phyloP scores from a whole-genome alignment of 2,329 filamentous ascomycete genomes.

The Xylariaceae sp. region DNA sequence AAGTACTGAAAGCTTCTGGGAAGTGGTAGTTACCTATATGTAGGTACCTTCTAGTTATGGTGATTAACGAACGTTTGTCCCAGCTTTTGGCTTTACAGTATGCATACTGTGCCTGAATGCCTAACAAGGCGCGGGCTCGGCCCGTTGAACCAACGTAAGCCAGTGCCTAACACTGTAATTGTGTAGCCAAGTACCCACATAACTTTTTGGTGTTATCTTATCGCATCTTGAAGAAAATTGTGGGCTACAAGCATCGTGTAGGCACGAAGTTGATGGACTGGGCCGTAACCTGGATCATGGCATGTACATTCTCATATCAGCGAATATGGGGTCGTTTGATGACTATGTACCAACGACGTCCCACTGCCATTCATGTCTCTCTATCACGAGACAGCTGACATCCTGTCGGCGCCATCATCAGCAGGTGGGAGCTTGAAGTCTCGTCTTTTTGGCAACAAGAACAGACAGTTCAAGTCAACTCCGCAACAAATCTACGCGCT shows the following conservation, averaged over 20 bases:
- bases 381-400: constrained; percentile 82
- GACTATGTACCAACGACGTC: constrained; percentile 11
- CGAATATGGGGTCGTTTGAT: background rate
- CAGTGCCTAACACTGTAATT: too few species aligned
- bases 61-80: too few species aligned
- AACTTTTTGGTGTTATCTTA: background rate
- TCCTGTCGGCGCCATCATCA: constrained; percentile 62
- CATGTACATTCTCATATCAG: background rate
- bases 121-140: too few species aligned
- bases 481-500: constrained; percentile 83
- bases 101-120: too few species aligned
- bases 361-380: constrained; percentile 67
- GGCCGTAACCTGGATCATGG: too few species aligned
- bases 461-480: constrained; percentile 69
- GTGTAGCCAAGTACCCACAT: background rate
- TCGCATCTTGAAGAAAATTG: background rate
- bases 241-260: background rate
- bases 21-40: too few species aligned
- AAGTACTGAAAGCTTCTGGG: too few species aligned
- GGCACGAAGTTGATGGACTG: too few species aligned
- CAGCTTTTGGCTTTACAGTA: too few species aligned
- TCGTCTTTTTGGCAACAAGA: constrained; percentile 62
- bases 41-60: too few species aligned
- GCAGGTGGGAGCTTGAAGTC: constrained; percentile 82
- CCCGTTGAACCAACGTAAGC: too few species aligned